Percentiles rank a stretch among this genome's conserved stretches.
Evolutionary conservation across 2,329 filamentous ascomycete species (phyloP).

Genomic region (Xylaria arbuscula): DNA sequence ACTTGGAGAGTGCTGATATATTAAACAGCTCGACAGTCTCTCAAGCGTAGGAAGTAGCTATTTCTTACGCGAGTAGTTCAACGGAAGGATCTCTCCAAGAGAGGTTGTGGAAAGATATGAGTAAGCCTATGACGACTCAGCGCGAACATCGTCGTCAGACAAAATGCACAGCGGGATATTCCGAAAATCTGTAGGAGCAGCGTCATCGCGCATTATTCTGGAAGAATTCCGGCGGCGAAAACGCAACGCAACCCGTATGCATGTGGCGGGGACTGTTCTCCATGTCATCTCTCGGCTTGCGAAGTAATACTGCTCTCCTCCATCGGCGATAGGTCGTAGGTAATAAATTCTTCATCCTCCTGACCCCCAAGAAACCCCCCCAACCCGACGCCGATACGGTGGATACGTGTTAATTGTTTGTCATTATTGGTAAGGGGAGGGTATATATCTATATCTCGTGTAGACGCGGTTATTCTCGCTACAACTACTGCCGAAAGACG

Average conservation of each 20-base stretch:
- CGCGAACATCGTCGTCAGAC: constrained; percentile 1
- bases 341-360: neutral
- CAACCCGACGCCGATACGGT: neutral
- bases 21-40: no score
- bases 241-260: constrained; percentile 10
- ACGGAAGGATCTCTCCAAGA: neutral
- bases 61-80: neutral
- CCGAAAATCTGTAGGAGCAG: constrained; percentile 29
- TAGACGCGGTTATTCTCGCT: constrained; percentile 32
- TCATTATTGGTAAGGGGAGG: neutral
- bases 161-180: constrained; percentile 19
- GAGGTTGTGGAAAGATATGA: constrained; percentile 2
- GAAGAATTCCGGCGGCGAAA: constrained; percentile 34
- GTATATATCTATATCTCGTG: constrained; percentile 8
- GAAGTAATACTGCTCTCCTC: neutral
- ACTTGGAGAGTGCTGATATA: neutral
- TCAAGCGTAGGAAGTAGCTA: neutral
- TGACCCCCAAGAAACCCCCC: constrained; percentile 10
- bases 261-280: neutral
- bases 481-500: constrained; percentile 35
- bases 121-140: neutral
- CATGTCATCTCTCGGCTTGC: neutral
- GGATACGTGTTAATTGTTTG: neutral
- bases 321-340: neutral
- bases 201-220: constrained; percentile 38